Evolutionary conservation across 1,284 basidiomycete genomes (phyloP).

Genomic region (Cutaneotrichosporon spelunceum): DNA sequence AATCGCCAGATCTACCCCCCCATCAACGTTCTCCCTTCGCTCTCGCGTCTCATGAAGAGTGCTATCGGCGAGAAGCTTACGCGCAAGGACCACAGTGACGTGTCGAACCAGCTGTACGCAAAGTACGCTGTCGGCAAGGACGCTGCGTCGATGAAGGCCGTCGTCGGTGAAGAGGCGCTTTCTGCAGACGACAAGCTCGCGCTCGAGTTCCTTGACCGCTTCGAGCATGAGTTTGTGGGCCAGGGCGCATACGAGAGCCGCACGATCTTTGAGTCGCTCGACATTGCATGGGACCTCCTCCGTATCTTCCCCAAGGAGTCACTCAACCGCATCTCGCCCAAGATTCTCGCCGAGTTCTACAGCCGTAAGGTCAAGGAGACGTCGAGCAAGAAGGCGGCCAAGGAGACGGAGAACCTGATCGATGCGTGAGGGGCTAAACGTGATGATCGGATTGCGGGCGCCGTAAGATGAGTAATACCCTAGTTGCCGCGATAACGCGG

Average conservation of each 20-base stretch:
- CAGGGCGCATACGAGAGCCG: slow-evolving; percentile 95
- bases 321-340: slow-evolving; percentile 90
- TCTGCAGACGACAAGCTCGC: slow-evolving; percentile 60
- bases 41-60: slow-evolving; percentile 99
- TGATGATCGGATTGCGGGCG: not conserved
- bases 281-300: slow-evolving; percentile 93
- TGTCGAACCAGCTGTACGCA: slow-evolving; percentile 96
- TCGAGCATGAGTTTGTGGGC: slow-evolving; percentile 90
- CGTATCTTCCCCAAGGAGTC: slow-evolving; percentile 99
- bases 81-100: slow-evolving; percentile 96
- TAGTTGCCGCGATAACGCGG: not conserved
- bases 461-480: not conserved
- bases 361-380: slow-evolving; percentile 26
- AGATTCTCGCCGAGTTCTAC: slow-evolving; percentile 37
- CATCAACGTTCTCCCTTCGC: slow-evolving; percentile 97
- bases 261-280: slow-evolving; percentile 95
- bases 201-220: slow-evolving; percentile 88
- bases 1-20: slow-evolving; percentile 94
- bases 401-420: slow-evolving; percentile 21
- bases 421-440: slow-evolving; percentile 7
- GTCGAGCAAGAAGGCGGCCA: slow-evolving; percentile 9
- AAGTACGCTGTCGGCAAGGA: slow-evolving; percentile 98
- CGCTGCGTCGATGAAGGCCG: slow-evolving; percentile 98
- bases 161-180: slow-evolving; percentile 97
- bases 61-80: slow-evolving; percentile 98